Evolutionary conservation across 345 rosid genomes (phyloP).

Genomic region (Noccaea bulbosa): DNA sequence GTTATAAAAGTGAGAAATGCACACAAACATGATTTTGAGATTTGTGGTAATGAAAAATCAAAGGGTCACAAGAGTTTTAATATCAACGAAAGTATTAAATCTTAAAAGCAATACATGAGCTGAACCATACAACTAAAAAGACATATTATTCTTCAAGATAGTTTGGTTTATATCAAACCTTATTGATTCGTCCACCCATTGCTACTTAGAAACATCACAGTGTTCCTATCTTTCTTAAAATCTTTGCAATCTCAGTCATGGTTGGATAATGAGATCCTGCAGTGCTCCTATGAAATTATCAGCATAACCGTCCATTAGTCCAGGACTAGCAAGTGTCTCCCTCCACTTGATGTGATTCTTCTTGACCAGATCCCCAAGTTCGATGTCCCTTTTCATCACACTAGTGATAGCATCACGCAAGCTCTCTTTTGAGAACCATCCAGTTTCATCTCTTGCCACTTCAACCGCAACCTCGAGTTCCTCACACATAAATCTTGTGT

Average conservation of each 20-base stretch:
- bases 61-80: too few species aligned
- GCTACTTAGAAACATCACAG: not conserved
- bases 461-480: slow-evolving; percentile 49
- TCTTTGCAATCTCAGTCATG: not conserved
- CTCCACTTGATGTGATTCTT: slow-evolving; percentile 39
- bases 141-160: slow-evolving; percentile 36
- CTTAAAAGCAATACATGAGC: not conserved
- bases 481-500: slow-evolving; percentile 41
- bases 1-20: too few species aligned
- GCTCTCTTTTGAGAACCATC: slow-evolving; percentile 38
- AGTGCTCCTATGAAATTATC: not conserved
- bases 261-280: not conserved
- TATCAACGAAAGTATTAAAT: too few species aligned
- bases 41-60: too few species aligned
- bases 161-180: slow-evolving; percentile 7
- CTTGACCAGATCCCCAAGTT: slow-evolving; percentile 10
- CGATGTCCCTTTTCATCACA: slow-evolving; percentile 37
- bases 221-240: not conserved
- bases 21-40: too few species aligned
- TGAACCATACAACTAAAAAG: slow-evolving; percentile 2
- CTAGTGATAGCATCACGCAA: slow-evolving; percentile 38
- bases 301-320: slow-evolving; percentile 4
- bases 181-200: not conserved
- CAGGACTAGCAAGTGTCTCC: slow-evolving; percentile 19
- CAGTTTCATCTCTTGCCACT: slow-evolving; percentile 42